Evolutionary conservation across 1,139 yeast species (phyloP).

Genomic region (Protomyces arabidopsidicola): DNA sequence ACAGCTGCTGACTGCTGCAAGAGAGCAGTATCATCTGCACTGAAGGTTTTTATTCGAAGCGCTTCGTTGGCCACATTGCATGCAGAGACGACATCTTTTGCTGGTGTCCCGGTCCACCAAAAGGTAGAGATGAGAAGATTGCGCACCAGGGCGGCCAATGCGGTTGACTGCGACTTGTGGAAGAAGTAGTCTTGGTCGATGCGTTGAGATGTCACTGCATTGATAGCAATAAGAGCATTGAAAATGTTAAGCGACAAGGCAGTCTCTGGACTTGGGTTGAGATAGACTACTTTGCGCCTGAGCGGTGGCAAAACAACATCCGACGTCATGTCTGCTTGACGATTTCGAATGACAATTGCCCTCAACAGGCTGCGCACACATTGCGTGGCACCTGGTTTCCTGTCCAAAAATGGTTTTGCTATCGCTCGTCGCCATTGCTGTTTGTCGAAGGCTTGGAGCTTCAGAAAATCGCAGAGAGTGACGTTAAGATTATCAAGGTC

Average conservation of each 20-base stretch:
- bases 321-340: conserved; percentile 49
- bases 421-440: conserved; percentile 50
- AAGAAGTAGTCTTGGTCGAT: conserved; percentile 58
- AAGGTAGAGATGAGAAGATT: conserved; percentile 64
- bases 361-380: conserved; percentile 45
- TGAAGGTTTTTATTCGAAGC: conserved; percentile 43
- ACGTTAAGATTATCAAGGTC: conserved; percentile 52
- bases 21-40: conserved; percentile 43
- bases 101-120: conserved; percentile 68
- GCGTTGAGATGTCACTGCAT: conserved; percentile 68
- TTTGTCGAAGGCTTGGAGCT: conserved; percentile 56
- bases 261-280: conserved; percentile 60
- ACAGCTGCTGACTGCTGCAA: conserved; percentile 45
- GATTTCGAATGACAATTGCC: conserved; percentile 54
- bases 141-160: conserved; percentile 53
- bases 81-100: conserved; percentile 44
- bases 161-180: conserved; percentile 34
- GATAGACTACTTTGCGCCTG: conserved; percentile 53
- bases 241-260: conserved; percentile 58
- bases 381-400: conserved; percentile 45
- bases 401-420: conserved; percentile 48
- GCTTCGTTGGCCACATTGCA: conserved; percentile 49
- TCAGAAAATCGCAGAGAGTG: conserved; percentile 51
- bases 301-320: conserved; percentile 58
- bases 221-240: conserved; percentile 62